These are phyloP conservation scores for Amorphotheca resinae DNA, from an alignment of 495 filamentous ascomycete genomes.

Conservation along the genomic window DNA sequence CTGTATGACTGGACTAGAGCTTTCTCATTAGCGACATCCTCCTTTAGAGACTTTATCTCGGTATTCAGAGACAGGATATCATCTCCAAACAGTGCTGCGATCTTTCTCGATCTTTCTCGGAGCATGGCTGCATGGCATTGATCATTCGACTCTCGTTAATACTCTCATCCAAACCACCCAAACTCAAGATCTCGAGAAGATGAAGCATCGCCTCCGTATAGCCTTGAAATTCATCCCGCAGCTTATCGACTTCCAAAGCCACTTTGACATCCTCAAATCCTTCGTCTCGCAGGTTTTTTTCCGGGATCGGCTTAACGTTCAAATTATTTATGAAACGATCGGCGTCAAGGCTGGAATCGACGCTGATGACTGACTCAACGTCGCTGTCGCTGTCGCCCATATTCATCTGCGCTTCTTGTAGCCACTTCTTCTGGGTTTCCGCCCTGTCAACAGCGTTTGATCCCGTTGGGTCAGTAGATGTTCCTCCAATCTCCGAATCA, in stretches of 20 bases:
- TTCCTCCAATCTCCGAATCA: no score
- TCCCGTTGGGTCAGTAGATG: no score
- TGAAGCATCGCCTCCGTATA: not conserved
- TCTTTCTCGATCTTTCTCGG: not conserved
- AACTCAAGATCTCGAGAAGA: not conserved
- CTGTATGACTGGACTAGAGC: no score
- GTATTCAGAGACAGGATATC: not conserved
- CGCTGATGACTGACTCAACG: constrained; percentile 3
- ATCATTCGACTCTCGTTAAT: not conserved
- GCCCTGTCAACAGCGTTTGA: no score
- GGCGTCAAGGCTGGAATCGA: constrained; percentile 2
- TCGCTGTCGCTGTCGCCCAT: constrained; percentile 4
- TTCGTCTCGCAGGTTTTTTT: no score
- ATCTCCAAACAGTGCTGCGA: constrained; percentile 1
- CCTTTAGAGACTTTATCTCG: not conserved
- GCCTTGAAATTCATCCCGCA: not conserved
- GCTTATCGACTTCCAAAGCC: not conserved
- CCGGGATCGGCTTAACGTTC: no score
- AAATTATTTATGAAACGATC: no score
- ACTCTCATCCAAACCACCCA: not conserved
- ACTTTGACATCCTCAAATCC: not conserved
- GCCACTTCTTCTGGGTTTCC: constrained; percentile 1
- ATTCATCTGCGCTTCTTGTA: not conserved
- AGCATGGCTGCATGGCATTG: no score
- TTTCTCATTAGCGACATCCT: not conserved